Conservation (phyloP, 352 stramenopile species). For the Phytophthora hybrid region DNA sequence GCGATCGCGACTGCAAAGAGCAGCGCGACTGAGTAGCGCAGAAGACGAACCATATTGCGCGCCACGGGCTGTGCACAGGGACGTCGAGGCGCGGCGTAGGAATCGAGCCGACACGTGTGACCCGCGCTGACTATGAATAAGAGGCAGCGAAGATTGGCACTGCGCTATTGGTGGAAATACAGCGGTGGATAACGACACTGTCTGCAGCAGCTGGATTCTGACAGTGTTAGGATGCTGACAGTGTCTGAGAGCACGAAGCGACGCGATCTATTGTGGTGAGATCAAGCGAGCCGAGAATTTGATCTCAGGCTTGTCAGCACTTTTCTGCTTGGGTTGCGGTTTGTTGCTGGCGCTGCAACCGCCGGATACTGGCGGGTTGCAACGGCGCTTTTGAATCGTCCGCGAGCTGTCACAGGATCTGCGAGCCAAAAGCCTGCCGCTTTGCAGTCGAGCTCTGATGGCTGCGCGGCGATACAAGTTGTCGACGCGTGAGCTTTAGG, state of each 20-base stretch:
- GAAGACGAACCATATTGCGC: constrained; percentile 8
- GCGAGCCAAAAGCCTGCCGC: neutral
- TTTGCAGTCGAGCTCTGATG: neutral
- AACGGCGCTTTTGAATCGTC: neutral
- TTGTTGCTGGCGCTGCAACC: neutral
- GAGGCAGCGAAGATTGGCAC: neutral
- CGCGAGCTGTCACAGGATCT: neutral
- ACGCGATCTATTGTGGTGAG: neutral
- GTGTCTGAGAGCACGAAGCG: neutral
- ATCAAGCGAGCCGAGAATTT: too few relatives aligned
- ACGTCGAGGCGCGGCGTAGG: constrained; percentile 12
- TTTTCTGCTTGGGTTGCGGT: neutral
- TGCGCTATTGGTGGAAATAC: neutral
- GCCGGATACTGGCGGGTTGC: neutral
- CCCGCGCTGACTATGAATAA: neutral
- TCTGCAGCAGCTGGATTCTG: neutral
- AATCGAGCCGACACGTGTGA: constrained; percentile 19
- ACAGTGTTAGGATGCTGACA: neutral
- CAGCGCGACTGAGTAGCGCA: constrained; percentile 1
- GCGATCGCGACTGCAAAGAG: constrained; percentile 17
- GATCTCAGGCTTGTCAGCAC: neutral
- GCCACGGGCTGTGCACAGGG: neutral
- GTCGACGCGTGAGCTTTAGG: neutral
- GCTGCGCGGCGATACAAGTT: neutral
- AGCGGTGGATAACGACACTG: neutral